Evolutionary conservation across 352 stramenopile genomes (phyloP), one percentile per base, ranked within the genome.

Genomic region (Phytophthora lateralis): DNA sequence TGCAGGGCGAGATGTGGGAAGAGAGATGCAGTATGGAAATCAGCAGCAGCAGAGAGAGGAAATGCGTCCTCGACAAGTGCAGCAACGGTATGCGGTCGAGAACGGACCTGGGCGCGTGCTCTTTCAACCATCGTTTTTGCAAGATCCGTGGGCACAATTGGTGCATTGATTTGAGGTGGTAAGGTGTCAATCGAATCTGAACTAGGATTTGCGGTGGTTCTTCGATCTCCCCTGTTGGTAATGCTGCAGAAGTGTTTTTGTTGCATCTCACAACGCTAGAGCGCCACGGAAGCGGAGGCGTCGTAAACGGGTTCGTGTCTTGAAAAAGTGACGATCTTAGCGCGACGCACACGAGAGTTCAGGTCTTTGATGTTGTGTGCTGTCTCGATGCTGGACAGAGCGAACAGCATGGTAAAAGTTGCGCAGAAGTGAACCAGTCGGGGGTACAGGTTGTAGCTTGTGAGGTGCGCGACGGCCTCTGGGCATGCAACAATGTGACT

Each of bases 51-150:
- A 49, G 37, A 55, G 45, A 50, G 48, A 67, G 29, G 29, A 76
- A 12, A 52, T 72, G 41, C 57, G 42, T 50, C 50, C 55, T 18
- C 63, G 38, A 17, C 63, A 65, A 43, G 44, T 61, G 26, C 60
- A 48, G 20, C 45, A 55, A 7, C 10, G 41, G 17, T 60, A 50
- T 51, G 15, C 11, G 10, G 41, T 8, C 5, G 7, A 63, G 18
- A 30, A 67, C 50, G 66, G 63, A 17, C 52, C 69, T 20, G 82
- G 78, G 15, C 75, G 80, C 38, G 76, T 88, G 49, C 70, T 90
- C 30, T 92, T 92, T 61, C 75, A 86, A 64, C 80, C 80, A 8
- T 89, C 80, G 32, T 92, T 89, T 60, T 65, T 92, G 2, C 44
- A 76, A 9, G 76, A 92, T 65, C 83, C 83, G 14, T 90, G 83